Evolutionary conservation across 768 basidiomycete species (phyloP), one percentile per base, ranked within the genome.

Genomic region (Crepidotus variabilis): DNA sequence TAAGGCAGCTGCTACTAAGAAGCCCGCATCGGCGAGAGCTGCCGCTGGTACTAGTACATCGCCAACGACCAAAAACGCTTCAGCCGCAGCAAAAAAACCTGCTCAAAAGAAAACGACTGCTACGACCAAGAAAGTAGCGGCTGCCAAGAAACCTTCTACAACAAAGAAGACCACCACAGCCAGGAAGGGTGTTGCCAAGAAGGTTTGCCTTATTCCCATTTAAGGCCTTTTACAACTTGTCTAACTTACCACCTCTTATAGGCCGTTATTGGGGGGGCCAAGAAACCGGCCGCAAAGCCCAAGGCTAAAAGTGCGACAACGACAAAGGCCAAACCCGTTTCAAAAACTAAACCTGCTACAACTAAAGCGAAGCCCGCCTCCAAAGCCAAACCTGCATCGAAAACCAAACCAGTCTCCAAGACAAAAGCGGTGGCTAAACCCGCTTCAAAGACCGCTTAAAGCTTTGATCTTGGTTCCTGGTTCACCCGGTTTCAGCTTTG

Each of bases 171-270:
- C 63, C 2, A 52, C 52, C 8, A 51, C 63, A 24, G 52, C 63
- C 11, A 47, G 66, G 63, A 74, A 73, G 55, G 81, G 77, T 47
- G 51, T 73, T 2, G 79, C 76, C 7, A 88, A 88, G 80, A 88
- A 86, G 80, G 87, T 85, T 21, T n/a, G 18, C 4, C 47, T 35
- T 6, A 28, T 49, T 20, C 47, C 21, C 52, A 34, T 11, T 43
- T 39, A 10, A 45, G 13, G 28, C 33, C 49, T 45, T 56, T 32
- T 1, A 20, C 23, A 28, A 34, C 32, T 10, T 33, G 21, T 18
- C 33, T 50, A 51, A 50, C 51, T 43, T 32, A 28, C 46, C 8
- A 21, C 32, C 13, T 35, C 8, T 33, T 47, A 16, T 54, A 77
- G 77, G 60, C 75, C 47, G 67, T 75, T 21, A 74, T 63, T n/a